Conservation (phyloP, 176 grass and related monocot species). For the Poa annua region DNA sequence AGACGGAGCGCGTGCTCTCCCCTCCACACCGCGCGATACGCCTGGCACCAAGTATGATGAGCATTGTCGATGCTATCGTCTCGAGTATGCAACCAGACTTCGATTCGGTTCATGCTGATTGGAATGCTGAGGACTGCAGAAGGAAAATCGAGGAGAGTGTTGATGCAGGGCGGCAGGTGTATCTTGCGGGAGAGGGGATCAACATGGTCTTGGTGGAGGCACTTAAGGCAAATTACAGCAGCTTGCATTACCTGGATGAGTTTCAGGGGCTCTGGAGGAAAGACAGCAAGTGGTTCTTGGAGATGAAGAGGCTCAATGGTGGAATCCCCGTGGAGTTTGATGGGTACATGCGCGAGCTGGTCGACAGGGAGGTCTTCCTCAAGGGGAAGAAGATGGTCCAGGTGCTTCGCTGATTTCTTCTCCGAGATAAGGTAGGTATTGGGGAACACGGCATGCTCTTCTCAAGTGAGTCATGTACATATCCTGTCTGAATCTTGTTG, state of each 20-base stretch:
- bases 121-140: slow-evolving; percentile 23
- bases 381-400: slow-evolving; percentile 62
- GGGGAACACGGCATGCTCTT: too few relatives aligned
- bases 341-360: slow-evolving; percentile 68
- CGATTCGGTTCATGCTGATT: slow-evolving; percentile 48
- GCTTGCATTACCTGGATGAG: slow-evolving; percentile 57
- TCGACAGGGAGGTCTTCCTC: slow-evolving; percentile 73
- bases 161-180: slow-evolving; percentile 49
- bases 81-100: slow-evolving; percentile 56
- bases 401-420: slow-evolving; percentile 45
- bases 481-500: too few relatives aligned
- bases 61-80: slow-evolving; percentile 56
- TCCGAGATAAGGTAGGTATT: neutral
- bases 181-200: slow-evolving; percentile 52
- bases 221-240: slow-evolving; percentile 53
- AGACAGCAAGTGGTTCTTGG: slow-evolving; percentile 67
- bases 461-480: neutral
- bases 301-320: slow-evolving; percentile 72
- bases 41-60: slow-evolving; percentile 52
- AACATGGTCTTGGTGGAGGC: slow-evolving; percentile 43
- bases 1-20: slow-evolving; percentile 33
- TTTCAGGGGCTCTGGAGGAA: slow-evolving; percentile 66
- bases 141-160: slow-evolving; percentile 45
- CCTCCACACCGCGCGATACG: slow-evolving; percentile 33
- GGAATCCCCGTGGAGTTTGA: slow-evolving; percentile 74